Conservation (phyloP, 768 basidiomycete species). For the Leccinellum luteum region DNA sequence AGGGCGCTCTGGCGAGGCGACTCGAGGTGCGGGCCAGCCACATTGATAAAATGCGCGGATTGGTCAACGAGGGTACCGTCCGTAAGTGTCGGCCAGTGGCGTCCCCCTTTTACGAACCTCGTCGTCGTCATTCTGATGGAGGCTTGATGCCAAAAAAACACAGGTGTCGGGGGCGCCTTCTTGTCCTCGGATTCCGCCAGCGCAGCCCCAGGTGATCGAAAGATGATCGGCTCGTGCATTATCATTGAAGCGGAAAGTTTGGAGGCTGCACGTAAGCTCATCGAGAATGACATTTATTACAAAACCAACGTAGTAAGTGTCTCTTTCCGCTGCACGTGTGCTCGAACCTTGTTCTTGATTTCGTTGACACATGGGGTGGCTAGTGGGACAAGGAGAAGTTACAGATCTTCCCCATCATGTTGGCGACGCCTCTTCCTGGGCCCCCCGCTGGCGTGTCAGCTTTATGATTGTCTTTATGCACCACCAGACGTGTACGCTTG, state of each 20-base stretch:
- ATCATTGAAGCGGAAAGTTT: conserved; percentile 53
- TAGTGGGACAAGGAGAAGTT: conserved; percentile 63
- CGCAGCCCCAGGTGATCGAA: conserved; percentile 47
- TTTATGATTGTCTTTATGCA: neutral
- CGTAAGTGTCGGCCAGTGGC: conserved; percentile 38
- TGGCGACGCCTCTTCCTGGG: conserved; percentile 26
- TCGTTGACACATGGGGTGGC: neutral
- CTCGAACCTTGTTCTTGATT: neutral
- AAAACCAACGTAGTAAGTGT: conserved; percentile 21
- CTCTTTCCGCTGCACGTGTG: neutral
- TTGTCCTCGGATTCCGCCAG: conserved; percentile 54
- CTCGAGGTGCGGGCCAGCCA: conserved; percentile 52
- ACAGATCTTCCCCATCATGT: conserved; percentile 45
- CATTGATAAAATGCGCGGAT: conserved; percentile 40
- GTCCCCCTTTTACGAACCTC: neutral
- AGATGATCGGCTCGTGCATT: conserved; percentile 57
- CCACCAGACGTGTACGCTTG: neutral
- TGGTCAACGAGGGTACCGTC: conserved; percentile 40
- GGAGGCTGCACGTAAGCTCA: conserved; percentile 36
- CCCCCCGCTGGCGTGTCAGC: conserved; percentile 5
- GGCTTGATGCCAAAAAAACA: neutral
- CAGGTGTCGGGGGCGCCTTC: conserved; percentile 57
- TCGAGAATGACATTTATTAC: conserved; percentile 27
- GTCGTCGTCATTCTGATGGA: conserved; percentile 10
- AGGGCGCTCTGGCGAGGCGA: conserved; percentile 51